A percentile compares a stretch with the other conserved stretches of the same genome.
Evolutionary conservation across 2,329 filamentous ascomycete species (phyloP).

Genomic region (Clarireedia homoeocarpa): DNA sequence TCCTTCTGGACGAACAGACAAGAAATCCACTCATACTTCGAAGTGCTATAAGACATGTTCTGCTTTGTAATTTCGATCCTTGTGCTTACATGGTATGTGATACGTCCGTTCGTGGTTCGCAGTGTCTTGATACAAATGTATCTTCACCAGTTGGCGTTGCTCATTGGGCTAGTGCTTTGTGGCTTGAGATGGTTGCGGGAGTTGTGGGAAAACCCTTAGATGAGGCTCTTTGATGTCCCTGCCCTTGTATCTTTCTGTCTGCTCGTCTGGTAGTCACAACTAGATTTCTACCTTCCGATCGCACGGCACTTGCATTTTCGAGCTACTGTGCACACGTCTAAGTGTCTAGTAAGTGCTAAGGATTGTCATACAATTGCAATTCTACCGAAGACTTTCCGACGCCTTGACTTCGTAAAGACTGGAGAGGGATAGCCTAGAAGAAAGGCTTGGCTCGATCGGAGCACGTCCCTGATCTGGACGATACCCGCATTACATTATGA

Average conservation of each 20-base stretch:
- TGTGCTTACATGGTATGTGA: too few relatives aligned
- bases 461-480: constrained; percentile 1
- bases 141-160: constrained; percentile 12
- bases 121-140: neutral
- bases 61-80: too few relatives aligned
- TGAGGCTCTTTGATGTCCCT: neutral
- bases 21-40: too few relatives aligned
- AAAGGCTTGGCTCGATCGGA: constrained; percentile 4
- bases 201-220: neutral
- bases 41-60: too few relatives aligned
- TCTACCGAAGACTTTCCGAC: too few relatives aligned
- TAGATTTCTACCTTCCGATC: neutral
- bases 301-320: neutral
- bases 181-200: constrained; percentile 1
- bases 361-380: too few relatives aligned
- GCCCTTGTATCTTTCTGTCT: neutral
- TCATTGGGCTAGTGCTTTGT: neutral
- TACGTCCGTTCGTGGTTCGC: too few relatives aligned
- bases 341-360: neutral
- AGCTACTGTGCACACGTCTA: neutral
- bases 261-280: neutral
- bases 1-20: neutral
- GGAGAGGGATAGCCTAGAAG: neutral
- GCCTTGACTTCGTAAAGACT: too few relatives aligned
- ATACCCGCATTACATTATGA: neutral